Evolutionary conservation across 257 asterid species (phyloP).

Genomic region (Verbena officinalis): DNA sequence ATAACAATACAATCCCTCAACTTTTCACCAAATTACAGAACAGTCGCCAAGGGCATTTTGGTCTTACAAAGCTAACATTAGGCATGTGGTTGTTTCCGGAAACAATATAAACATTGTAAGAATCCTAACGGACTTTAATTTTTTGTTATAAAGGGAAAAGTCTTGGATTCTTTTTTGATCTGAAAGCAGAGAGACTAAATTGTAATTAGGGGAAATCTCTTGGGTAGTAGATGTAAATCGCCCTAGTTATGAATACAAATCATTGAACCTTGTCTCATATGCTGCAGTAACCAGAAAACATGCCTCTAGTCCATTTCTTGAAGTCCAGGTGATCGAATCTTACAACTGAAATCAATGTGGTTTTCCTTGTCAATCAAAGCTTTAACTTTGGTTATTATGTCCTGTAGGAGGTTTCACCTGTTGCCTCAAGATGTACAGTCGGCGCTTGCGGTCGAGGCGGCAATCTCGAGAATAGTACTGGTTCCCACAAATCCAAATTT

Average conservation of each 20-base stretch:
- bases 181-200: too few species aligned
- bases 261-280: slow-evolving; percentile 34
- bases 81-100: too few species aligned
- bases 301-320: slow-evolving; percentile 36
- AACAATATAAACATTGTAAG: too few species aligned
- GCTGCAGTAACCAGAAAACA: slow-evolving; percentile 58
- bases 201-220: too few species aligned
- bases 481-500: slow-evolving; percentile 49
- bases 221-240: too few species aligned
- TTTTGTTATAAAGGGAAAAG: too few species aligned
- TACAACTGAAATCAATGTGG: slow-evolving; percentile 25
- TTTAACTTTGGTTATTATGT: slow-evolving; percentile 21
- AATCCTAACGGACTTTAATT: too few species aligned
- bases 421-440: slow-evolving; percentile 52
- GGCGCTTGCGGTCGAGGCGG: slow-evolving; percentile 44
- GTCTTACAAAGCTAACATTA: too few species aligned
- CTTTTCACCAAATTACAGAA: too few species aligned
- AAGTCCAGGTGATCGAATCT: slow-evolving; percentile 53
- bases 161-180: too few species aligned
- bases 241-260: slow-evolving; percentile 27
- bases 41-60: too few species aligned
- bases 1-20: too few species aligned
- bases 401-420: slow-evolving; percentile 67
- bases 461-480: slow-evolving; percentile 50
- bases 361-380: slow-evolving; percentile 13